Evolutionary conservation across 2,329 filamentous ascomycete genomes (phyloP).

Genomic region (Colletotrichum lindemuthianum): DNA sequence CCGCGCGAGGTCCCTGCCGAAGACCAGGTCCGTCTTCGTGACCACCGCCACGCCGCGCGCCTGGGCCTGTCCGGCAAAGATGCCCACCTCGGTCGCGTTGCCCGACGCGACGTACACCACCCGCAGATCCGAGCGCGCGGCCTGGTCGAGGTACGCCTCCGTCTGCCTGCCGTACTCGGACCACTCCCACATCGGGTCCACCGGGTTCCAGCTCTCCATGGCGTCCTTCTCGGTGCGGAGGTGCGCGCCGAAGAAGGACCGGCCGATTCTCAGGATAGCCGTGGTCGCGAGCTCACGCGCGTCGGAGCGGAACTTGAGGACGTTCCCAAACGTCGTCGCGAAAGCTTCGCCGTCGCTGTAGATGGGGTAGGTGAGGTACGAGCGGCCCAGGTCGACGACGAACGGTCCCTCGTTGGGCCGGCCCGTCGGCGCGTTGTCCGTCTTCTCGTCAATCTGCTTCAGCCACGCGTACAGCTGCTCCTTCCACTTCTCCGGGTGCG

Average conservation of each 20-base stretch:
- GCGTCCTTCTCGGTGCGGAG: constrained; percentile 44
- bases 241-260: constrained; percentile 44
- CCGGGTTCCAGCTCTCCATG: constrained; percentile 42
- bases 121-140: constrained; percentile 38
- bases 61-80: constrained; percentile 8
- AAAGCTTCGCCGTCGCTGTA: constrained; percentile 46
- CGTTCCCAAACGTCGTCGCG: constrained; percentile 44
- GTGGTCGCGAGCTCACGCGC: constrained; percentile 42
- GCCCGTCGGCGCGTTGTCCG: constrained; percentile 31
- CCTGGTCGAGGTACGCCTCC: constrained; percentile 41
- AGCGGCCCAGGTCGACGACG: constrained; percentile 44
- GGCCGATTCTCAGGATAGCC: constrained; percentile 37
- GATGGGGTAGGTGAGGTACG: constrained; percentile 50
- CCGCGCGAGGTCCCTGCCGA: constrained; percentile 23
- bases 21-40: constrained; percentile 44
- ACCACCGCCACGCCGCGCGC: constrained; percentile 39
- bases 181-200: constrained; percentile 41
- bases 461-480: constrained; percentile 43
- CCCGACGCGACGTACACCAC: constrained; percentile 44
- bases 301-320: constrained; percentile 45
- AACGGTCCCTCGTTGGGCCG: constrained; percentile 36
- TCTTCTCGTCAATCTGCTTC: constrained; percentile 25
- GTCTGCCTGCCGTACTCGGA: constrained; percentile 44
- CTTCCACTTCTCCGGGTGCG: constrained; percentile 41
- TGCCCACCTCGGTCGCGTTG: constrained; percentile 41